These are phyloP conservation scores for Lipomyces yamadae DNA, from an alignment of 805 yeast genomes.

Conservation along the genomic window DNA sequence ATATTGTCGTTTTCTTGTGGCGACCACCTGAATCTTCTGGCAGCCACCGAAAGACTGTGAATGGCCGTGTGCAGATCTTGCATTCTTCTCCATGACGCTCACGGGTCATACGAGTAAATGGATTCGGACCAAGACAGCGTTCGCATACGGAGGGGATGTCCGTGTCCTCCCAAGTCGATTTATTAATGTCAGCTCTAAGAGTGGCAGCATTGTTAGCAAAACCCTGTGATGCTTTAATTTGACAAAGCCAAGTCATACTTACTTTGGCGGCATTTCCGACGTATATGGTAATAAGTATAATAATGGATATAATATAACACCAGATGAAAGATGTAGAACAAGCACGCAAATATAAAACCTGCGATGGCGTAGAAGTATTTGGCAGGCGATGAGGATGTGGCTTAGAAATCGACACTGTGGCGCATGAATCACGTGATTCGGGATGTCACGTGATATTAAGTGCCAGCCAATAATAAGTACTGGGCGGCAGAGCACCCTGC, in stretches of 20 bases:
- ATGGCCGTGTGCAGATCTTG: slow-evolving; percentile 82
- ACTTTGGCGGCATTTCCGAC: background rate
- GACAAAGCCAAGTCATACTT: background rate
- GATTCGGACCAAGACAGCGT: slow-evolving; percentile 57
- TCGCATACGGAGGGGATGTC: slow-evolving; percentile 60
- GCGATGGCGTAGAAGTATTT: background rate
- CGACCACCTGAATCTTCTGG: slow-evolving; percentile 46
- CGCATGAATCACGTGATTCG: background rate
- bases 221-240: background rate
- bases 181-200: slow-evolving; percentile 45
- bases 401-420: background rate
- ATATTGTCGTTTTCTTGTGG: slow-evolving; percentile 67
- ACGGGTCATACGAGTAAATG: slow-evolving; percentile 70
- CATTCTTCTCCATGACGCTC: slow-evolving; percentile 80
- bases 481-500: too few species aligned
- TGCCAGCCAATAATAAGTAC: too few species aligned
- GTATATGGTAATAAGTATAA: background rate
- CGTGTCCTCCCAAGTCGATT: slow-evolving; percentile 45
- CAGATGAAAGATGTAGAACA: background rate
- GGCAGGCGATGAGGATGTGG: background rate
- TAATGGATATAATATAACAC: background rate
- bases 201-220: background rate
- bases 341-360: background rate
- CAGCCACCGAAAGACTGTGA: slow-evolving; percentile 79
- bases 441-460: too few species aligned